phyloP scores from a whole-genome alignment of 1,284 basidiomycete genomes.

The Microbotryum scabiosae region DNA sequence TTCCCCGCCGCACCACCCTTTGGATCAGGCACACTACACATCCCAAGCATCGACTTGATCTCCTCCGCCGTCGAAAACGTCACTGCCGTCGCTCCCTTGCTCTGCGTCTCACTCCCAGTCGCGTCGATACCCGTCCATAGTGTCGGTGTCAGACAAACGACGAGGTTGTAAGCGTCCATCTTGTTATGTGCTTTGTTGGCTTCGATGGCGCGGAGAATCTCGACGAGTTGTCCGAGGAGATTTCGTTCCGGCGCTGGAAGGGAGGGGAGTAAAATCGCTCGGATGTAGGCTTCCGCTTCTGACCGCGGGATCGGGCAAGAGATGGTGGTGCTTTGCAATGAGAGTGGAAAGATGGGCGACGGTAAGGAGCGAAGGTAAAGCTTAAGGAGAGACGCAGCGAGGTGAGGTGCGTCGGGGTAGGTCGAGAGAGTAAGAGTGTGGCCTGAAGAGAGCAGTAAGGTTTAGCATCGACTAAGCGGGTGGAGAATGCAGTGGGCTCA shows the following conservation, averaged over 20 bases:
- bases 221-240: slow-evolving; percentile 15
- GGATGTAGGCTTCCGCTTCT: slow-evolving; percentile 10
- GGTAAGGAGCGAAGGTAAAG: slow-evolving; percentile 19
- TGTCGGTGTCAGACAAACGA: slow-evolving; percentile 25
- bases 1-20: too few relatives aligned
- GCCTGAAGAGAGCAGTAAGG: background rate
- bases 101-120: too few relatives aligned
- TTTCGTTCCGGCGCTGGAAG: background rate
- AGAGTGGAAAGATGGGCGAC: slow-evolving; percentile 16
- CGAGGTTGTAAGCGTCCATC: slow-evolving; percentile 32
- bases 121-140: slow-evolving; percentile 1
- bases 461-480: background rate
- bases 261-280: slow-evolving; percentile 8
- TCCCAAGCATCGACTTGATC: background rate
- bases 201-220: slow-evolving; percentile 11
- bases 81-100: background rate
- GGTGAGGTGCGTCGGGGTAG: slow-evolving; percentile 24
- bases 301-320: background rate
- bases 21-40: too few relatives aligned
- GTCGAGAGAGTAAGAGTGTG: slow-evolving; percentile 23
- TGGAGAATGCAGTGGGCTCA: background rate
- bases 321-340: background rate
- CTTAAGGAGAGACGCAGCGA: slow-evolving; percentile 32
- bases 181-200: slow-evolving; percentile 8
- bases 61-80: background rate